Conservation (phyloP, 2,329 filamentous ascomycete species). For the Whalleya microplaca region DNA sequence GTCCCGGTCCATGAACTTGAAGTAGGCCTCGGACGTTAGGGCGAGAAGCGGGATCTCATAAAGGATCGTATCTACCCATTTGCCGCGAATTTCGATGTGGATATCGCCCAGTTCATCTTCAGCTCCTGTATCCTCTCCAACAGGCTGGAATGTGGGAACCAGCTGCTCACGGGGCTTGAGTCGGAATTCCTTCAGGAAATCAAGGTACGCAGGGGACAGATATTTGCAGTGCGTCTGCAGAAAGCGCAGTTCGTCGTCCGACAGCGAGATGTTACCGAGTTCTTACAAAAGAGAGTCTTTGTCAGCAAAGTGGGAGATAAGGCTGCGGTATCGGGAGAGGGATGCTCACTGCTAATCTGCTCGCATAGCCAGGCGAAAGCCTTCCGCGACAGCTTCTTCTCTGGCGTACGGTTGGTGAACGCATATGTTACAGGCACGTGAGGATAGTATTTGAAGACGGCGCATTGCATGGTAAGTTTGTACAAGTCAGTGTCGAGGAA, state of each 20-base stretch:
- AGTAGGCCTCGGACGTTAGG: constrained; percentile 93
- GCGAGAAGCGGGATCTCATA: constrained; percentile 97
- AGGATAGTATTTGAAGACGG: constrained; percentile 89
- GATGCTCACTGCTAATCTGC: constrained; percentile 74
- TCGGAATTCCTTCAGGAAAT: constrained; percentile 80
- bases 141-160: constrained; percentile 65
- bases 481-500: constrained; percentile 86
- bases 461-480: constrained; percentile 99
- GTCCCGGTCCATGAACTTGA: constrained; percentile 92
- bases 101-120: constrained; percentile 75
- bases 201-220: constrained; percentile 75
- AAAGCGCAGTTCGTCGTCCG: constrained; percentile 78
- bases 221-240: constrained; percentile 80
- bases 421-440: constrained; percentile 83
- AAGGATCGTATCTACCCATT: constrained; percentile 93
- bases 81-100: constrained; percentile 74
- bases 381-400: constrained; percentile 84
- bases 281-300: constrained; percentile 55
- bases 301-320: constrained; percentile 9
- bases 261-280: constrained; percentile 79
- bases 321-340: constrained; percentile 14
- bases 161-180: constrained; percentile 83
- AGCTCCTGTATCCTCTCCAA: constrained; percentile 59
- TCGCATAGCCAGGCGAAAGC: constrained; percentile 85
- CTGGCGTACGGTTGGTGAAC: constrained; percentile 92